phyloP scores from a whole-genome alignment of 83 land plant genomes.

The Picea mariana region DNA sequence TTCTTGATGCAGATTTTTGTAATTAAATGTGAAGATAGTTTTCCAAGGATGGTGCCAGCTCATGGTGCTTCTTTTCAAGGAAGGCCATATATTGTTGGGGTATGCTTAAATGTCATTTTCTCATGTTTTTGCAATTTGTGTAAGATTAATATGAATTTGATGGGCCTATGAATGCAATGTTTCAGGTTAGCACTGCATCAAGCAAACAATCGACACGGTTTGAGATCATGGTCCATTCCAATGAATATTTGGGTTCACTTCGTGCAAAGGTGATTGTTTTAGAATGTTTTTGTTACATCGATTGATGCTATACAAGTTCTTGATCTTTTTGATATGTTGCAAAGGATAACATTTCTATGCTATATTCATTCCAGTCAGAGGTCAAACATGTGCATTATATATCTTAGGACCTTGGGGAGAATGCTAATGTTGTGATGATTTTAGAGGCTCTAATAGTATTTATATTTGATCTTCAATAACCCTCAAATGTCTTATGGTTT shows the following conservation, averaged over 20 bases:
- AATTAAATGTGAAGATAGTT: conserved; percentile 34
- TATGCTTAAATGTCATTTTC: conserved; percentile 13
- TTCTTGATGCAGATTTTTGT: conserved; percentile 29
- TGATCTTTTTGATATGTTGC: no score
- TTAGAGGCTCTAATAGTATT: no score
- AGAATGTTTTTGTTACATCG: background rate
- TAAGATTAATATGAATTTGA: background rate
- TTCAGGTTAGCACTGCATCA: conserved; percentile 34
- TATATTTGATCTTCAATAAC: no score
- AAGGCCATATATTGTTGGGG: conserved; percentile 34
- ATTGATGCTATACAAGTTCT: no score
- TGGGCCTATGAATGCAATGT: background rate
- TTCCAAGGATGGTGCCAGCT: conserved; percentile 31
- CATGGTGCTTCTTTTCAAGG: conserved; percentile 46
- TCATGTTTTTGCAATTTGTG: conserved; percentile 3
- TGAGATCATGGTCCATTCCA: conserved; percentile 31
- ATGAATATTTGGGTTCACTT: conserved; percentile 37
- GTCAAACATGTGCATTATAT: no score
- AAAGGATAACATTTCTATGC: no score
- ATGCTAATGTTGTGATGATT: no score
- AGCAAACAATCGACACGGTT: conserved; percentile 40
- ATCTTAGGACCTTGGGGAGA: no score
- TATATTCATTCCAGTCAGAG: no score
- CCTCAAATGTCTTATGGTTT: no score
- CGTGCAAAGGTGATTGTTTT: conserved; percentile 30